phyloP scores from a whole-genome alignment of 805 yeast species.

The Saccharomycopsis sp. region DNA sequence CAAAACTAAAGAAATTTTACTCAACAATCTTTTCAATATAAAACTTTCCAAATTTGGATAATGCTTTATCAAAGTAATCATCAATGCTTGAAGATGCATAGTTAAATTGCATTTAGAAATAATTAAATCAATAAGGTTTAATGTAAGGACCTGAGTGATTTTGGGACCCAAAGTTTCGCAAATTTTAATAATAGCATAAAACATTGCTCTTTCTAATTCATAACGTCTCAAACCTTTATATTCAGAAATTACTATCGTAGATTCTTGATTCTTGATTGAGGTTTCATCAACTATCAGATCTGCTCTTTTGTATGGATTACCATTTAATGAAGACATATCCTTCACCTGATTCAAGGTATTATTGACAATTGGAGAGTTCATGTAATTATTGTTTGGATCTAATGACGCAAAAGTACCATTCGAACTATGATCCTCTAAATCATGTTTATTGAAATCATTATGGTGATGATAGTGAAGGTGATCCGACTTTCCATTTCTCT shows the following conservation, averaged over 20 bases:
- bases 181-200: slow-evolving; percentile 16
- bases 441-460: slow-evolving; percentile 5
- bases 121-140: slow-evolving; percentile 15
- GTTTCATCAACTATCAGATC: too few species aligned
- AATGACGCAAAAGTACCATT: slow-evolving; percentile 14
- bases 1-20: slow-evolving; percentile 10
- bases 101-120: slow-evolving; percentile 15
- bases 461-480: not conserved
- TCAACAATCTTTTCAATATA: slow-evolving; percentile 14
- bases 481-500: not conserved
- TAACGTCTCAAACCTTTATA: slow-evolving; percentile 17
- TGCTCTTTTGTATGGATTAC: too few species aligned
- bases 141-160: slow-evolving; percentile 18
- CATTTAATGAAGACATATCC: not conserved
- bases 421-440: not conserved
- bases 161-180: slow-evolving; percentile 16
- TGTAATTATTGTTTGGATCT: slow-evolving; percentile 5
- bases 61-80: slow-evolving; percentile 11
- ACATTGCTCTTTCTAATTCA: slow-evolving; percentile 20
- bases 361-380: not conserved
- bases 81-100: slow-evolving; percentile 10
- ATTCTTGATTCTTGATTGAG: not conserved
- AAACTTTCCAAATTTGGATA: slow-evolving; percentile 20
- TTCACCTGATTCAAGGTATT: slow-evolving; percentile 4
- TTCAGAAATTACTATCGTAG: slow-evolving; percentile 2